Percentiles rank a stretch among this genome's conserved stretches.
Evolutionary conservation across 2,329 filamentous ascomycete species (phyloP).

Genomic region (Sclerotinia trifoliorum): DNA sequence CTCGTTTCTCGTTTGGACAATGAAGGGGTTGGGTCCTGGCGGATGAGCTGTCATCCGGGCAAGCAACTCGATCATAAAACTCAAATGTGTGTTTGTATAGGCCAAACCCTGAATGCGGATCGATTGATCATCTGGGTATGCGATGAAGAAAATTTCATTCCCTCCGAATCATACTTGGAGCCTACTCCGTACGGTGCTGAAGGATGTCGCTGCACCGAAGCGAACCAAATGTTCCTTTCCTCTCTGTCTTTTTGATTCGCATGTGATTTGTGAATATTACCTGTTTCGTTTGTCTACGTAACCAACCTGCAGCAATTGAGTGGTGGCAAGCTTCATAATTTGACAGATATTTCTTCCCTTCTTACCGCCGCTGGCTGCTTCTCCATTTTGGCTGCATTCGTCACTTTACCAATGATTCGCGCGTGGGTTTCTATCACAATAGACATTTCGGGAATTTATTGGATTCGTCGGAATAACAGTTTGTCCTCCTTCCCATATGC

Average conservation of each 20-base stretch:
- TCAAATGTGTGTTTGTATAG: not conserved
- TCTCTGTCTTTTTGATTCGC: not conserved
- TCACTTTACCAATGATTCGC: constrained; percentile 2
- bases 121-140: not conserved
- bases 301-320: constrained; percentile 7
- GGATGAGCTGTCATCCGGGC: constrained; percentile 21
- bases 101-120: constrained; percentile 1
- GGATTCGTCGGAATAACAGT: constrained; percentile 19
- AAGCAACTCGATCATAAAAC: not conserved
- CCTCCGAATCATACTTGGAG: not conserved
- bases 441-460: not conserved
- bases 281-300: constrained; percentile 15
- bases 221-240: not conserved
- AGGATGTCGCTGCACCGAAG: constrained; percentile 7
- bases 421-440: constrained; percentile 14
- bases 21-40: constrained; percentile 4
- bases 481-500: not conserved
- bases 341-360: constrained; percentile 13
- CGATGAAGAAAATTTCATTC: not conserved
- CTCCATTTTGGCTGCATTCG: not conserved
- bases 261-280: constrained; percentile 11
- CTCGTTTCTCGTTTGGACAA: constrained; percentile 4
- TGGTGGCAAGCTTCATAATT: constrained; percentile 11
- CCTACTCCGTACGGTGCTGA: not conserved
- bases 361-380: constrained; percentile 14